Base-by-base conservation (phyloP, 495 filamentous ascomycete genomes). In the Penicillium maclennaniae region DNA sequence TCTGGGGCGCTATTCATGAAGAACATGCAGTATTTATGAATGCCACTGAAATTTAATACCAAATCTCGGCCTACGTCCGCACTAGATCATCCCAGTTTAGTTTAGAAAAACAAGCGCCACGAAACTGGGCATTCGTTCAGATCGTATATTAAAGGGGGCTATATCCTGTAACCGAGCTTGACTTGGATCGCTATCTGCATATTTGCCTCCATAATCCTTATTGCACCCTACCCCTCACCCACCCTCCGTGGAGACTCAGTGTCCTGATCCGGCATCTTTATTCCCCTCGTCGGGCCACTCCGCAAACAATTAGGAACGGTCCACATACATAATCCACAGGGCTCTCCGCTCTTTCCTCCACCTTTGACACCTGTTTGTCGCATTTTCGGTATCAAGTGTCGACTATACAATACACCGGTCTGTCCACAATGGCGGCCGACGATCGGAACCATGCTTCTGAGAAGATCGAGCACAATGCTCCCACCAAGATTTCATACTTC, bases 401-500 rank as follows among this genome's bases (percentile, higher is more conserved):
- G 15, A 42, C 23, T 34, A 53, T n/a, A 23, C 14, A 17, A 31
- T 31, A 31, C 34, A 40, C 31, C 25, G 19, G 39, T 31, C 45
- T 60, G 61, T 45, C 58, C 56, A 49, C 47, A 58, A 74, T 74
- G 71, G 56, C 67, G 37, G 55, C 37, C 53, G 47, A 59, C 44
- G 62, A 63, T 39, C 56, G 61, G 40, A 46, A 53, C 12, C 55
- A 51, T 43, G 54, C 23, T 34, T 51, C 58, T 43, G 69, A 71
- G 4, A 62, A 60, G 38, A 62, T 71, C 51, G 71, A 74, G 51
- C 37, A 62, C 8, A 52, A 63, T 15, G 51, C 37, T 12, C 67
- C 60, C 14, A 70, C 66, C 19, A 71, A 71, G 36, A 75, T 77
- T 37, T 61, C 72, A 25, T 75, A 62, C 55, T 79, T 67, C 67